Conservation (phyloP, 345 rosid species). For the Murraya koenigii region DNA sequence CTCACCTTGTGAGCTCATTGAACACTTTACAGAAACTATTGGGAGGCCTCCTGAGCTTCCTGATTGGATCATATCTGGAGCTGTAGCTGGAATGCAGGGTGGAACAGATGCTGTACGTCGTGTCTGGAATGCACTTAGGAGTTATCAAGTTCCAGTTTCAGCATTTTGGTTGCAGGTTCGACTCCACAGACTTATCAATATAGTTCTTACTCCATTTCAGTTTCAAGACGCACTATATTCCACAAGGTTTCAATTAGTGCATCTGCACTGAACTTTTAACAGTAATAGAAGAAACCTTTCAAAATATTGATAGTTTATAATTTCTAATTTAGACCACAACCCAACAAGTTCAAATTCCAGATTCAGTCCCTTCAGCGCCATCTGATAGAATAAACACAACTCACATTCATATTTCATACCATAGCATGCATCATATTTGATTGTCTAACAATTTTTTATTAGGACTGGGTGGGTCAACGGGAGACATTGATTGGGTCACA, state of each 20-base stretch:
- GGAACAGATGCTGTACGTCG: slow-evolving; percentile 57
- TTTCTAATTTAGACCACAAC: background rate
- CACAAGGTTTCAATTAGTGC: background rate
- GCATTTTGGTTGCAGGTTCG: slow-evolving; percentile 80
- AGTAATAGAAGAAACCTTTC: background rate
- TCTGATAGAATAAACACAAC: background rate
- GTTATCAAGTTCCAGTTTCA: slow-evolving; percentile 52
- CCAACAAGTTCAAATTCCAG: background rate
- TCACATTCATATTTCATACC: no score
- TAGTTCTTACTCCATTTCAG: background rate
- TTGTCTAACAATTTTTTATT: slow-evolving; percentile 12
- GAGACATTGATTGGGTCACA: slow-evolving; percentile 66
- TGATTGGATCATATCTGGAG: slow-evolving; percentile 77
- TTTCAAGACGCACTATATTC: background rate
- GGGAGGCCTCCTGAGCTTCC: slow-evolving; percentile 80
- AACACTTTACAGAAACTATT: slow-evolving; percentile 48
- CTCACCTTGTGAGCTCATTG: slow-evolving; percentile 61
- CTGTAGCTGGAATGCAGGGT: slow-evolving; percentile 82
- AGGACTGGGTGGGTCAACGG: slow-evolving; percentile 80
- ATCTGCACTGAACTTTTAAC: background rate
- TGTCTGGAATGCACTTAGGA: slow-evolving; percentile 46
- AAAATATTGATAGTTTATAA: background rate
- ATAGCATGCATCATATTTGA: background rate
- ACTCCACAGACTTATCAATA: background rate
- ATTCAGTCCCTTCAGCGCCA: background rate